Percentiles rank a stretch among this genome's conserved stretches.
Conservation (phyloP, 2,329 filamentous ascomycete genomes). For the Fusarium citri region DNA sequence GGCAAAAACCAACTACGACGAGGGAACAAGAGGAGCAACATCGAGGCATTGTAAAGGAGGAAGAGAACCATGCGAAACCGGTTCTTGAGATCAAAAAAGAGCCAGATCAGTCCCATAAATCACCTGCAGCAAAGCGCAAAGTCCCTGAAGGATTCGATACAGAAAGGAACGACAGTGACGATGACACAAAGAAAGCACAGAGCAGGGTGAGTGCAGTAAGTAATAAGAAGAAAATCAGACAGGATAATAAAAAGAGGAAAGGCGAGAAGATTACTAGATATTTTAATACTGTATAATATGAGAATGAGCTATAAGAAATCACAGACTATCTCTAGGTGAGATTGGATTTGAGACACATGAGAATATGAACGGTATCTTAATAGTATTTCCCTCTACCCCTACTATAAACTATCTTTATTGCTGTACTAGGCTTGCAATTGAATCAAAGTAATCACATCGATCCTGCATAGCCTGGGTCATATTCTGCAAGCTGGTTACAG, state of each 20-base stretch:
- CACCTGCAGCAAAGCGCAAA: not conserved
- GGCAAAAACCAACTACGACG: constrained; percentile 56
- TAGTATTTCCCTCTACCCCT: not conserved
- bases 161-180: not conserved
- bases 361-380: not conserved
- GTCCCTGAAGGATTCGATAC: not conserved
- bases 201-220: not conserved
- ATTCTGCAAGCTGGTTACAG: constrained; percentile 55
- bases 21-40: constrained; percentile 21
- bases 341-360: not conserved
- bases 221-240: not conserved
- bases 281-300: not conserved
- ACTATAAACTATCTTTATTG: constrained; percentile 12
- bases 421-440: constrained; percentile 20
- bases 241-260: not conserved
- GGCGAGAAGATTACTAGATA: not conserved
- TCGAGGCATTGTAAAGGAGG: not conserved
- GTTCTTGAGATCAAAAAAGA: not conserved
- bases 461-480: constrained; percentile 38
- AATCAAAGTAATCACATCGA: constrained; percentile 39
- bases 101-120: not conserved
- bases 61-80: not conserved
- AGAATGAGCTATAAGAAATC: not conserved
- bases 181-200: constrained; percentile 4
- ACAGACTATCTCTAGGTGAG: not conserved